A percentile compares a stretch with the other conserved stretches of the same genome.
Conservation (phyloP, 345 rosid genomes). For the Odontarrhena argentea region DNA sequence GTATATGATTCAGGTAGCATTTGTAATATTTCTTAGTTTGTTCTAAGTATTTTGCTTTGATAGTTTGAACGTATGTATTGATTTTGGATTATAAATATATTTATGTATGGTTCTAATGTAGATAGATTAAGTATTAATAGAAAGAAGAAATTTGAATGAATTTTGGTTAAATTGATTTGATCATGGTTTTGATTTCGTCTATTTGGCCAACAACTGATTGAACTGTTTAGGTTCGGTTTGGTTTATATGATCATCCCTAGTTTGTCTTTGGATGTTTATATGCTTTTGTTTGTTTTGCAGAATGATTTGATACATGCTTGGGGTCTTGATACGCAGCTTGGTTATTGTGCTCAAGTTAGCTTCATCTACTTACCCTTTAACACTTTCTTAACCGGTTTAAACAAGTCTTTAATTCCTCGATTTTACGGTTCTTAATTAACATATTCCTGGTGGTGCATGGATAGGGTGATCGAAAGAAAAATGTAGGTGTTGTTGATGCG, state of each 20-base stretch:
- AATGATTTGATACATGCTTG: conserved; percentile 94
- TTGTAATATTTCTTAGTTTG: no score
- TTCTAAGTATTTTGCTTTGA: no score
- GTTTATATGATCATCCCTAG: not conserved
- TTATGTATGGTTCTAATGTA: not conserved
- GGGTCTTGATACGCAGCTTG: conserved; percentile 88
- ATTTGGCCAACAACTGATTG: no score
- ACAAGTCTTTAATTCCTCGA: not conserved
- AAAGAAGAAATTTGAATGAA: no score
- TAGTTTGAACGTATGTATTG: no score
- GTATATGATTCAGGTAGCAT: conserved; percentile 82
- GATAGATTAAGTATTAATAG: no score
- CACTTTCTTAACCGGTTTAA: no score
- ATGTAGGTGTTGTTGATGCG: conserved; percentile 90
- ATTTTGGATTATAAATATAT: conserved; percentile 25
- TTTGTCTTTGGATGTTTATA: not conserved
- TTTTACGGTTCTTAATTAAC: not conserved
- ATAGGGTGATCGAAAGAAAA: conserved; percentile 86
- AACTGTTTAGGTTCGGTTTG: not conserved
- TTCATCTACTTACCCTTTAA: not conserved
- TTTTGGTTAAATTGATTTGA: no score
- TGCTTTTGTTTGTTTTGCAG: conserved; percentile 44
- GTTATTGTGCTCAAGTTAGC: conserved; percentile 87
- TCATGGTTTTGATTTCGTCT: no score
- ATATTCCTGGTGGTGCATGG: not conserved